A percentile compares a stretch with the other conserved stretches of the same genome.
These are phyloP conservation scores for Cymodocea nodosa DNA, from an alignment of 116 monocot species.

Conservation along the genomic window DNA sequence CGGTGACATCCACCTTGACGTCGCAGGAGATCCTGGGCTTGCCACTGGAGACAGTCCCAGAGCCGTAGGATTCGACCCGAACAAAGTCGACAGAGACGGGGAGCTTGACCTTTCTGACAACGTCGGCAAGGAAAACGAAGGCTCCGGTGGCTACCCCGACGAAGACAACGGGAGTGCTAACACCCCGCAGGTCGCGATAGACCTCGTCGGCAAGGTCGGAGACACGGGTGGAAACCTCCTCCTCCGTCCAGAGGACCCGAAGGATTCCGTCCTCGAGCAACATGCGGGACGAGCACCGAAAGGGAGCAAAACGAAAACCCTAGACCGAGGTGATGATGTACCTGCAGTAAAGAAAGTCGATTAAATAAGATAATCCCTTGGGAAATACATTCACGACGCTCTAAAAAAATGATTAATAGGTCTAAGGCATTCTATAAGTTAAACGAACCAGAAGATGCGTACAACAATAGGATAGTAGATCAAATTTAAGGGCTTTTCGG, in stretches of 20 bases:
- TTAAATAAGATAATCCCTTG: no score
- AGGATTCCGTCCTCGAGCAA: slow-evolving; percentile 15
- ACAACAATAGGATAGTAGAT: no score
- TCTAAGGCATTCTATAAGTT: no score
- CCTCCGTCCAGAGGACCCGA: slow-evolving; percentile 20
- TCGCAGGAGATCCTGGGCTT: slow-evolving; percentile 51
- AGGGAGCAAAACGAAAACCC: not conserved
- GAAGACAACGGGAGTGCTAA: slow-evolving; percentile 14
- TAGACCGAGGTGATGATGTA: not conserved
- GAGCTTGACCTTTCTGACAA: slow-evolving; percentile 42
- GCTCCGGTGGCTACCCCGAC: slow-evolving; percentile 93
- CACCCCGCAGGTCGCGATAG: slow-evolving; percentile 1
- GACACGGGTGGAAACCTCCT: slow-evolving; percentile 10
- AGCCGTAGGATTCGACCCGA: slow-evolving; percentile 79
- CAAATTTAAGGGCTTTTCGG: no score
- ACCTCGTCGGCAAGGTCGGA: slow-evolving; percentile 7
- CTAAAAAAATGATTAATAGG: no score
- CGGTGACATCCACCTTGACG: slow-evolving; percentile 62
- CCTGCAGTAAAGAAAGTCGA: no score
- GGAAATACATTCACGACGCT: no score
- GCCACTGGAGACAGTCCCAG: slow-evolving; percentile 57
- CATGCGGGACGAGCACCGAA: not conserved
- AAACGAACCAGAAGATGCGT: no score
- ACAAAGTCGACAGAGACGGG: slow-evolving; percentile 68
- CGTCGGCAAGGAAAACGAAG: slow-evolving; percentile 76